Percentiles rank a stretch among this genome's conserved stretches.
Evolutionary conservation across 768 basidiomycete genomes (phyloP).

Genomic region (Candolleomyces eurysporus): DNA sequence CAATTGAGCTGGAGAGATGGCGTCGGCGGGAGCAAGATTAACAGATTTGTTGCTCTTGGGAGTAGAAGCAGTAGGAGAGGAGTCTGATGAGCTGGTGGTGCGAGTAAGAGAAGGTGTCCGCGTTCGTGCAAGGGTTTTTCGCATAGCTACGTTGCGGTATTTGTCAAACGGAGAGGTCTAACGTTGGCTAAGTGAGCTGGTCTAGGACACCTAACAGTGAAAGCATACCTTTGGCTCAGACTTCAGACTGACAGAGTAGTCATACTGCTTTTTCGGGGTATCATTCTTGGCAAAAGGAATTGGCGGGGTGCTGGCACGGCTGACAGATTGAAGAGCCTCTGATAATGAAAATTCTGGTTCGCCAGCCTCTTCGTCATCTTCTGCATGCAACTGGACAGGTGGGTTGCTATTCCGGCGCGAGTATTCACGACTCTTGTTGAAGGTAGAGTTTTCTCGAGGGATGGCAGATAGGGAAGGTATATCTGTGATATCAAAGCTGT

Average conservation of each 20-base stretch:
- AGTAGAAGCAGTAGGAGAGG: slow-evolving; percentile 62
- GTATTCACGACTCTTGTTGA: slow-evolving; percentile 29
- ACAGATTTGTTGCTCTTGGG: slow-evolving; percentile 55
- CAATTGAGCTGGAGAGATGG: slow-evolving; percentile 41
- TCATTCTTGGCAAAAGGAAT: slow-evolving; percentile 33
- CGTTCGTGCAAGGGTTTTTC: slow-evolving; percentile 47
- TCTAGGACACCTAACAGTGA: neutral
- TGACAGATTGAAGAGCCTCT: slow-evolving; percentile 59
- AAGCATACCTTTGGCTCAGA: slow-evolving; percentile 55
- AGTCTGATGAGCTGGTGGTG: slow-evolving; percentile 51
- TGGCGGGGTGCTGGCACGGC: slow-evolving; percentile 52
- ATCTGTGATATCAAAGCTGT: slow-evolving; percentile 60
- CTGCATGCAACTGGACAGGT: slow-evolving; percentile 50
- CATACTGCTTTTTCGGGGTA: slow-evolving; percentile 52
- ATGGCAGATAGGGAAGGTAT: slow-evolving; percentile 54
- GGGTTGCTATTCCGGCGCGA: slow-evolving; percentile 39
- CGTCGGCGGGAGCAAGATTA: slow-evolving; percentile 34
- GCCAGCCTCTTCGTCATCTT: slow-evolving; percentile 38
- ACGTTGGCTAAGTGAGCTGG: neutral
- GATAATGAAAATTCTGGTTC: slow-evolving; percentile 46
- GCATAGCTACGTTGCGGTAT: slow-evolving; percentile 60
- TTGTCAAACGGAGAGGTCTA: slow-evolving; percentile 63
- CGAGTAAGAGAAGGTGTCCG: slow-evolving; percentile 69
- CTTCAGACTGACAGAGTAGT: slow-evolving; percentile 58
- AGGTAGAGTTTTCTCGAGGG: slow-evolving; percentile 16